Evolutionary conservation across 306 rosid species (phyloP).

Genomic region (Trifolium repens): DNA sequence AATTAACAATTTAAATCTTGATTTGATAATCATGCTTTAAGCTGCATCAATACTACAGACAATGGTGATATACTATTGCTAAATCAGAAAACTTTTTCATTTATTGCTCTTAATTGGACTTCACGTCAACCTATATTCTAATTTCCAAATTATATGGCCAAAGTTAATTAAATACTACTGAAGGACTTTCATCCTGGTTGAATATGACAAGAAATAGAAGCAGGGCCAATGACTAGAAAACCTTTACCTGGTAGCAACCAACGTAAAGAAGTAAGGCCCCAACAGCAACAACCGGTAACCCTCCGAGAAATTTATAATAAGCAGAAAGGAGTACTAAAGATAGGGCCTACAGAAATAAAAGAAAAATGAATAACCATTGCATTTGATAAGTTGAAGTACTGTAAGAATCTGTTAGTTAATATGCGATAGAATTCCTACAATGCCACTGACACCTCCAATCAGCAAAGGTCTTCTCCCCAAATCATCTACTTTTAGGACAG

Average conservation of each 20-base stretch:
- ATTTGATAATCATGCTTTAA: slow-evolving; percentile 3
- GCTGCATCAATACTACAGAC: slow-evolving; percentile 38
- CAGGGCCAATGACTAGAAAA: slow-evolving; percentile 24
- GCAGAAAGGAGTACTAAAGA: slow-evolving; percentile 86
- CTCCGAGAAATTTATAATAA: slow-evolving; percentile 88
- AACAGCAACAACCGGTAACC: slow-evolving; percentile 80
- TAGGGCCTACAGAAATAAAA: slow-evolving; percentile 57
- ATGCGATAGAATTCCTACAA: slow-evolving; percentile 60
- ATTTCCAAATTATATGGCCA: not conserved
- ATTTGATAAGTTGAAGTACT: slow-evolving; percentile 28
- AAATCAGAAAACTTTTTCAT: not conserved
- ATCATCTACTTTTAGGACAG: slow-evolving; percentile 91
- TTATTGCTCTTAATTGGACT: not conserved
- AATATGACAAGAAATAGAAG: slow-evolving; percentile 22
- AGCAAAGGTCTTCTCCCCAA: slow-evolving; percentile 92
- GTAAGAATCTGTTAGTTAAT: slow-evolving; percentile 32
- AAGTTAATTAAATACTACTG: slow-evolving; percentile 1
- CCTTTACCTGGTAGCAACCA: slow-evolving; percentile 91
- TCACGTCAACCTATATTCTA: not conserved
- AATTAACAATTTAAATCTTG: not conserved
- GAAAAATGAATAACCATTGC: slow-evolving; percentile 39
- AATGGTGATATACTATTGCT: slow-evolving; percentile 13
- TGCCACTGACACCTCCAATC: slow-evolving; percentile 91
- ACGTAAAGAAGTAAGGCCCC: slow-evolving; percentile 94
- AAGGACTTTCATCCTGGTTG: slow-evolving; percentile 14